Base-by-base conservation (phyloP, 208 protist genomes). In the Borovskyia barvae region DNA sequence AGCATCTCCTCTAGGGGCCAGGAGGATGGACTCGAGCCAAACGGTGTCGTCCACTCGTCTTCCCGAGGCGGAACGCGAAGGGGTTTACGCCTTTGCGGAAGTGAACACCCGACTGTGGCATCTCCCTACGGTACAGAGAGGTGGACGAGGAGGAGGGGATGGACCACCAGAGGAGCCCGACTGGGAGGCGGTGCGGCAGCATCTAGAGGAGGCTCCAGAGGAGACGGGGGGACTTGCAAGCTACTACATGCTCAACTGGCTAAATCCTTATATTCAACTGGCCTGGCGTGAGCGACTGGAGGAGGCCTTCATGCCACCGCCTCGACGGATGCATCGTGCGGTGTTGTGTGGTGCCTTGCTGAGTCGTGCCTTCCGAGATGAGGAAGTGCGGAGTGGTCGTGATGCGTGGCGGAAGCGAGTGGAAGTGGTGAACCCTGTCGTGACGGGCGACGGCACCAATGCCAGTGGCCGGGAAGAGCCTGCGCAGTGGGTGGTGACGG, bases 231-330 rank as follows among this genome's bases (percentile, higher is more conserved):
- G 19, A 1, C 26, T 70, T 30, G 4, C 53, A 9, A 43, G 52
- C 11, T 29, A 33, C 5, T 61, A 75, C 30, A 66, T 72, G 29
- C 77, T 82, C 50, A 75, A 48, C 3, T 83, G 80, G 80, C 51
- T 72, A 9, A 32, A 61, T 3, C 64, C 61, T 0, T 66, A 81
- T 29, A 66, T 83, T 3, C 37, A 40, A 1, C 64, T 75, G 0
- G 77, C 76, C 17, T 64, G 43, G 15, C 68, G 62, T 37, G 72
- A 76, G 25, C 47, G 41, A 11, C 24, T 70, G 29, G 56, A 77
- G 19, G 61, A 45, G 17, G 59, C 49, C 6, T 64, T 52, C 37
- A 55, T 74, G 29, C 68, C 78, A 30, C 63, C 51, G 29, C 57
- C 33, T 51, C 53, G 42, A 67, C 66, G 24, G 40, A 53, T 20